Conservation (phyloP, 257 asterid species). For the Nemophila menziesii region DNA sequence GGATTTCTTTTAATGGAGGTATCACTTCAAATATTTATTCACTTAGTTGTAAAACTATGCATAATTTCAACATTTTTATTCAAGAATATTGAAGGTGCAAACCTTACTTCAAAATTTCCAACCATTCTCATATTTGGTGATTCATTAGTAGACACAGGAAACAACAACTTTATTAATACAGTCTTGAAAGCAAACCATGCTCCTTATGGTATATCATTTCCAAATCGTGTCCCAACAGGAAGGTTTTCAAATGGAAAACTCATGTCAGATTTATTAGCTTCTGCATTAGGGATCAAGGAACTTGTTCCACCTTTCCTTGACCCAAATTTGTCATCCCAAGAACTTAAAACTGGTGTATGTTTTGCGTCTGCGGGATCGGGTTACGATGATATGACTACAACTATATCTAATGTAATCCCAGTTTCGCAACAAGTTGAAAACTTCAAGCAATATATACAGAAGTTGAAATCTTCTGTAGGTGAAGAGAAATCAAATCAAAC, state of each 20-base stretch:
- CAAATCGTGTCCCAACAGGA: conserved; percentile 13
- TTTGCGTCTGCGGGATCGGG: conserved; percentile 28
- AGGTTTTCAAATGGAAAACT: conserved; percentile 21
- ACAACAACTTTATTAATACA: conserved; percentile 15
- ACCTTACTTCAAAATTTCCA: neutral
- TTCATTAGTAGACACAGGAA: conserved; percentile 16
- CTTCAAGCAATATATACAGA: conserved; percentile 7
- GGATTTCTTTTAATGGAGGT: neutral
- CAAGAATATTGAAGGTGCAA: conserved; percentile 1
- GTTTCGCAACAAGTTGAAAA: conserved; percentile 10
- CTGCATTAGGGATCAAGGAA: conserved; percentile 9
- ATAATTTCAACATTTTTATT: neutral
- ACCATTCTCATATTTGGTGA: conserved; percentile 17
- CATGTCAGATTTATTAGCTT: conserved; percentile 15
- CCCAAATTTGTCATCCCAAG: conserved; percentile 1
- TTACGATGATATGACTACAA: conserved; percentile 15
- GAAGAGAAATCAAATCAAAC: conserved; percentile 7
- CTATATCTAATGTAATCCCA: conserved; percentile 5
- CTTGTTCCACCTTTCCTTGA: conserved; percentile 18
- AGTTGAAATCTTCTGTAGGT: conserved; percentile 3
- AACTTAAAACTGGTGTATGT: conserved; percentile 15
- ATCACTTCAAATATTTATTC: neutral
- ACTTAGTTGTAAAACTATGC: neutral
- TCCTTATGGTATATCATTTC: conserved; percentile 15
- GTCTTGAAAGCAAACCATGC: conserved; percentile 17